Conservation (phyloP, 345 rosid genomes). For the Balakata baccata region DNA sequence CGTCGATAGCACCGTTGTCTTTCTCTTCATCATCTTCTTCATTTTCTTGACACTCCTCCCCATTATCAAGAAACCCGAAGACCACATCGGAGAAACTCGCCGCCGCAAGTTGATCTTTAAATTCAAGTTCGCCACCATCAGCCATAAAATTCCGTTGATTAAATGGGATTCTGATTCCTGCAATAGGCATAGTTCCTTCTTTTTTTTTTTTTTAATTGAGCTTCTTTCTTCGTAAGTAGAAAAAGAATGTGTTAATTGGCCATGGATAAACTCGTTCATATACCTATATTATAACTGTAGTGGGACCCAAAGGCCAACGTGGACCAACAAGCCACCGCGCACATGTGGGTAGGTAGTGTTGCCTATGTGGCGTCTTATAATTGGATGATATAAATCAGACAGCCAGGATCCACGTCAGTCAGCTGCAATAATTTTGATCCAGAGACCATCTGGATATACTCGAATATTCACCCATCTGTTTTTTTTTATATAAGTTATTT, state of each 20-base stretch:
- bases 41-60: slow-evolving; percentile 9
- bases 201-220: no score
- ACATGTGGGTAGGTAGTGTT: not conserved
- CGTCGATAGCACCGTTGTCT: slow-evolving; percentile 9
- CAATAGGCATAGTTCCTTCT: slow-evolving; percentile 3
- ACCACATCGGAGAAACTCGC: slow-evolving; percentile 27
- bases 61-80: slow-evolving; percentile 9
- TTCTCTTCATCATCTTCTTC: slow-evolving; percentile 21
- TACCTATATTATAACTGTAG: not conserved
- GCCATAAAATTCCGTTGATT: not conserved
- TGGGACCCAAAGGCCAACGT: slow-evolving; percentile 3
- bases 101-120: slow-evolving; percentile 5
- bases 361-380: not conserved
- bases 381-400: slow-evolving; percentile 15
- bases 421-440: slow-evolving; percentile 15
- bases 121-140: not conserved
- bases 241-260: not conserved
- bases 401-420: slow-evolving; percentile 35
- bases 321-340: slow-evolving; percentile 25
- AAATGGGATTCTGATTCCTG: slow-evolving; percentile 19
- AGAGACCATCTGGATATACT: slow-evolving; percentile 22
- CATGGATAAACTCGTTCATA: slow-evolving; percentile 10
- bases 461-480: slow-evolving; percentile 13
- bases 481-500: not conserved
- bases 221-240: no score